Base-by-base conservation (phyloP, 2,329 filamentous ascomycete genomes). In the Pyricularia sp. region DNA sequence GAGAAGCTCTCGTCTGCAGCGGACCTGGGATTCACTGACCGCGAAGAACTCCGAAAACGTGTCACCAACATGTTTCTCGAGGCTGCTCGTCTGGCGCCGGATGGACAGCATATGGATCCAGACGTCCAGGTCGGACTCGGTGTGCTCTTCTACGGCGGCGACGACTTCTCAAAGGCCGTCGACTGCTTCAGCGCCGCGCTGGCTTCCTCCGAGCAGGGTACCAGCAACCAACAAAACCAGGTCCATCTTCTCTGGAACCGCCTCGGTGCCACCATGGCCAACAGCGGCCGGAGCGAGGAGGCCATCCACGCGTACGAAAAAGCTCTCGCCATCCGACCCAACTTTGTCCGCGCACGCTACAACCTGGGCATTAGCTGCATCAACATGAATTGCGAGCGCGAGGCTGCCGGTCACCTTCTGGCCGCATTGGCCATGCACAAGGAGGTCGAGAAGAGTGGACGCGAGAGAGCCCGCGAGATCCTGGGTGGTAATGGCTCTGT, bases 121-220 rank as follows among this genome's bases (percentile, higher is more conserved):
- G 95, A 99, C 77, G 95, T 99, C 9, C 96, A 99, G 80, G 95
- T 99, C 70, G 95, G 95, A 0, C 85, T 99, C 1, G 96, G 96
- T 50, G 95, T 99, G 4, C 86, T 99, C 20, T 98, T 99, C 82
- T 99, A 99, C 80, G 95, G 94, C 67, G 93, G 92, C 33, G 95
- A 99, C 80, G 94, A 98, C 77, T 98, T 97, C 82, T 92, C 95
- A 77, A 99, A 99, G 82, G 95, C 95, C 0, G 94, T 99, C 55
- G 95, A 99, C 82, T 99, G 96, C 83, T 99, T 99, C 86, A 92
- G 91, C 69, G 90, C 94, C 0, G 94, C 96, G 0, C 87, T 99
- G 28, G 92, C 92, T 70, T 92, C 89, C 28, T 93, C 92, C 0
- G 93, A 97, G 79, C 86, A 89, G 50, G 95, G 95, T 70, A 88